A percentile compares a stretch with the other conserved stretches of the same genome.
Conservation (phyloP, 228 moss, liverwort and hornwort species). For the Sphagnum fallax region DNA sequence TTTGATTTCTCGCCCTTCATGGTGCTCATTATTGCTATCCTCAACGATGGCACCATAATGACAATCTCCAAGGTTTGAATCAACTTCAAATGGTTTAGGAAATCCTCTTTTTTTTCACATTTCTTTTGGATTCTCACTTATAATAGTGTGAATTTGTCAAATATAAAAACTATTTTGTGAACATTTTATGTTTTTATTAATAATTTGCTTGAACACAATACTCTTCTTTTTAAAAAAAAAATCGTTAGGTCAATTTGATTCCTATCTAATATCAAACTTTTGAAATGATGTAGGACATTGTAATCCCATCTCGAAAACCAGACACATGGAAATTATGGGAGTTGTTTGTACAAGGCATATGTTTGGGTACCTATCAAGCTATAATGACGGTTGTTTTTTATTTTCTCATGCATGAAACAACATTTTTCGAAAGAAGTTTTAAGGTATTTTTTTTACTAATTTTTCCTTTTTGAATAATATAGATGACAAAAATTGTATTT, state of each 20-base stretch:
- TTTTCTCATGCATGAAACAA: constrained; percentile 58
- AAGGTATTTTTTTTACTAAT: constrained; percentile 14
- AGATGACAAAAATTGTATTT: no score
- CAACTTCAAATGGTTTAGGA: no score
- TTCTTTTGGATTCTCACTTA: not conserved
- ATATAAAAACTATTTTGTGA: not conserved
- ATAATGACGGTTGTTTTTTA: constrained; percentile 67
- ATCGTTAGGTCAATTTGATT: no score
- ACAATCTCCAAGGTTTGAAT: constrained; percentile 60
- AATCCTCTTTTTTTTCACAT: not conserved
- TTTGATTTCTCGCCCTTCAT: constrained; percentile 74
- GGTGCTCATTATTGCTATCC: constrained; percentile 54
- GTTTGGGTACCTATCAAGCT: constrained; percentile 65
- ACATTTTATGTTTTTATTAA: not conserved
- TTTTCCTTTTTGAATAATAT: no score
- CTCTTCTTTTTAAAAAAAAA: no score
- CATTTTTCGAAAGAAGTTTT: constrained; percentile 45
- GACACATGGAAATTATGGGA: constrained; percentile 75
- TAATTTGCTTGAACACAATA: not conserved
- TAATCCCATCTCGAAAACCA: constrained; percentile 55
- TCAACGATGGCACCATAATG: constrained; percentile 76
- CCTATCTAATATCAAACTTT: no score
- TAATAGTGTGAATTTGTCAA: not conserved
- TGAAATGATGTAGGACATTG: constrained; percentile 47
- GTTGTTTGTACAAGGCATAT: constrained; percentile 64